Evolutionary conservation across 1,284 basidiomycete species (phyloP), one percentile per base, ranked within the genome.

Genomic region (Cutaneotrichosporon sp.): DNA sequence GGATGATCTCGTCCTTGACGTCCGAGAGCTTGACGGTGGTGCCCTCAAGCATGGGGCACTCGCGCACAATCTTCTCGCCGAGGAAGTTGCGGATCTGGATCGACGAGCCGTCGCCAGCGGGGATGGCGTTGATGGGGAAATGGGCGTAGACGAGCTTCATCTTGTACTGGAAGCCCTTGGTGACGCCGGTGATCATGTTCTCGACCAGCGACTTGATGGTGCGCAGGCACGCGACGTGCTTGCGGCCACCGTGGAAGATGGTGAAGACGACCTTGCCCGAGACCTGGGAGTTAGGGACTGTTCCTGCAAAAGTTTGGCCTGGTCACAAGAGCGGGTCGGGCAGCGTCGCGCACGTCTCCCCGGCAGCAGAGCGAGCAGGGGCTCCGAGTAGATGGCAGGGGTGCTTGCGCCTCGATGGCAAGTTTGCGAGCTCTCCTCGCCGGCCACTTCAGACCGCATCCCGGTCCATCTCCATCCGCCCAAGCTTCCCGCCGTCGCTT

Each of bases 101-200:
- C 58, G 88, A 84, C 59, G 79, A 79, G 62, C 92, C 92, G 72
- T 83, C 83, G 49, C 90, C 89, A 80, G 90, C 88, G 78, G 98
- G 93, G 81, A 99, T 98, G 80, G 92, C 90, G 86, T 99, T 99
- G 86, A 99, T 97, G 69, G 97, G 97, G 87, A 99, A 99, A 87
- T 99, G 97, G 76, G 97, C 97, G 80, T 99, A 99, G 63, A 99
- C 97, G 42, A 95, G 86, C 75, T 92, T 91, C 93, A 97, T 95
- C 89, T 99, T 99, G 88, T 99, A 99, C 78, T 89, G 88, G 89
- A 98, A 99, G 68, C 95, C 97, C 86, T 94, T 92, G 59, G 94
- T 98, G 66, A 97, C 94, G 72, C 95, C 95, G 73, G 84, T 95
- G 81, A 99, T 87, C 94, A 99, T 94, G 86, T 99, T 99, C 80